Conservation (phyloP, 1,284 basidiomycete genomes). For the Tilletia walkeri region DNA sequence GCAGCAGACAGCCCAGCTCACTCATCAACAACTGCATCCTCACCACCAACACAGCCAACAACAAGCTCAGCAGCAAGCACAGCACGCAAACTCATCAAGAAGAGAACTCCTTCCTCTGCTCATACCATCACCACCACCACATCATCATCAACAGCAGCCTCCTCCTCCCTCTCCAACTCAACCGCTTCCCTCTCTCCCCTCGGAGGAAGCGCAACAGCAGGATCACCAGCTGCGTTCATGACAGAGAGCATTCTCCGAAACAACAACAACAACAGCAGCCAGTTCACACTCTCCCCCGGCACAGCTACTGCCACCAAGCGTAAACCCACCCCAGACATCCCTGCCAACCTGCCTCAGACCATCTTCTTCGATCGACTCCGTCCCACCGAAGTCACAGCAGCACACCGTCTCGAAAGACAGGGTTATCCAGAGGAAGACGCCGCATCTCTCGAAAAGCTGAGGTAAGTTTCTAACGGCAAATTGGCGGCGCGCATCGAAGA, state of each 20-base stretch:
- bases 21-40: not conserved
- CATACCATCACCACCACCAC: not conserved
- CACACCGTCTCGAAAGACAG: constrained; percentile 37
- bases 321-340: constrained; percentile 9
- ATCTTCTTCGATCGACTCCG: constrained; percentile 44
- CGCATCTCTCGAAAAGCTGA: constrained; percentile 37
- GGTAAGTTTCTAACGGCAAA: constrained; percentile 14
- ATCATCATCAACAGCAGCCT: not conserved
- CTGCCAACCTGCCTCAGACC: constrained; percentile 27
- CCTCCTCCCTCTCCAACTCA: not conserved
- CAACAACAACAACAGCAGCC: not conserved
- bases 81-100: constrained; percentile 14
- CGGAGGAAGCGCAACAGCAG: not conserved
- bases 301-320: not conserved
- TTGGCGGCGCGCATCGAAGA: not conserved
- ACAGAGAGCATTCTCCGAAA: not conserved
- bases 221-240: not conserved
- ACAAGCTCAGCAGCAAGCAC: not conserved
- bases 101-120: not conserved
- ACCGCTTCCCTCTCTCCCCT: not conserved
- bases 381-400: constrained; percentile 40
- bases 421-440: constrained; percentile 43
- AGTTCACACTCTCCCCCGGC: not conserved
- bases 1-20: not conserved
- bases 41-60: not conserved